These are phyloP conservation scores for Pythium insidiosum DNA, from an alignment of 352 stramenopile genomes.

Conservation along the genomic window DNA sequence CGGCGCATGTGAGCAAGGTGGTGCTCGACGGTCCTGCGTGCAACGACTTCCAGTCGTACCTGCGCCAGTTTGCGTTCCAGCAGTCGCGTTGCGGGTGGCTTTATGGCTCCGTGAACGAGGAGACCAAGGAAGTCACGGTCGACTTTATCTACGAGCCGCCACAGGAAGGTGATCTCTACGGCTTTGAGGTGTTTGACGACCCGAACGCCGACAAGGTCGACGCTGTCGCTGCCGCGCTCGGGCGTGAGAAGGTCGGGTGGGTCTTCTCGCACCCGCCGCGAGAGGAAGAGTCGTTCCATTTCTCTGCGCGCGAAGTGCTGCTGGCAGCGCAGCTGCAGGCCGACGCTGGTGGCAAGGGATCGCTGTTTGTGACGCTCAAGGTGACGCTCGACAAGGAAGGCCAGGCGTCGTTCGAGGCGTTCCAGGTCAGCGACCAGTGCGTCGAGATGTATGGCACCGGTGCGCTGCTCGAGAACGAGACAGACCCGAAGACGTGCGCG, in stretches of 20 bases:
- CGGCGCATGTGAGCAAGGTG: constrained; percentile 70
- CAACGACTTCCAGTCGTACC: constrained; percentile 88
- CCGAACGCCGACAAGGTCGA: constrained; percentile 80
- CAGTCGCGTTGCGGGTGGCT: constrained; percentile 92
- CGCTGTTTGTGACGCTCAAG: constrained; percentile 95
- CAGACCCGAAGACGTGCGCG: constrained; percentile 87
- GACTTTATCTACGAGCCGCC: constrained; percentile 96
- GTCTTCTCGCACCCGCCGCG: constrained; percentile 95
- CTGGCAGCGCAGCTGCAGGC: constrained; percentile 94
- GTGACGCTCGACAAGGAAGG: constrained; percentile 92
- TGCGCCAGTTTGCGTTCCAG: constrained; percentile 90
- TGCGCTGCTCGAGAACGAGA: constrained; percentile 83
- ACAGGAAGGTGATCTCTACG: constrained; percentile 83
- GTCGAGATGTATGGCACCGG: constrained; percentile 97
- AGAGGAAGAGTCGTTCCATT: constrained; percentile 93
- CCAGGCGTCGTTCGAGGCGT: constrained; percentile 93
- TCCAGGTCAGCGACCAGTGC: constrained; percentile 96
- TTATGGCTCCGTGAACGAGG: constrained; percentile 87
- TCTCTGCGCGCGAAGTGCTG: constrained; percentile 87
- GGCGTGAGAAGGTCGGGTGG: constrained; percentile 93
- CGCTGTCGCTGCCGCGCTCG: constrained; percentile 80
- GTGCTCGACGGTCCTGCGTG: constrained; percentile 85
- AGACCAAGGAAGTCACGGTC: constrained; percentile 85
- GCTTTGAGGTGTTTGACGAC: constrained; percentile 92
- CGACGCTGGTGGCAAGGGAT: constrained; percentile 90